These are phyloP conservation scores for Quercus lobata DNA, from an alignment of 331 rosid genomes.

Conservation along the genomic window DNA sequence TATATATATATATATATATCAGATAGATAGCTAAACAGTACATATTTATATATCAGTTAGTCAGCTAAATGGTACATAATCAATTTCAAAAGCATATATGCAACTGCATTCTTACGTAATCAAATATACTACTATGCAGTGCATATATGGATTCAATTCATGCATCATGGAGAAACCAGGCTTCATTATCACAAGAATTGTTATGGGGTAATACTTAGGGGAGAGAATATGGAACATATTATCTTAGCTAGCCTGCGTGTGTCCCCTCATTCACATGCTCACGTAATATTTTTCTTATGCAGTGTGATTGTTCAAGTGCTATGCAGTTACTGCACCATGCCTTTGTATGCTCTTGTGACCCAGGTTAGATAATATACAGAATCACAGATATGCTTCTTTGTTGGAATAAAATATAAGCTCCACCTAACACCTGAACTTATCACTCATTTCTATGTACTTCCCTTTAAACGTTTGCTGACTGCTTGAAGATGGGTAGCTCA, in stretches of 20 bases:
- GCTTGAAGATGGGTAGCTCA: constrained; percentile 64
- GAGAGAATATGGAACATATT: background rate
- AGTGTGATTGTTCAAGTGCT: constrained; percentile 81
- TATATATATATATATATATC: no score
- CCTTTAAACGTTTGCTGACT: background rate
- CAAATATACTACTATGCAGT: constrained; percentile 40
- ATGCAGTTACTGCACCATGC: constrained; percentile 85
- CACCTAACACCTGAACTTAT: constrained; percentile 19
- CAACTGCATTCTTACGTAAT: background rate
- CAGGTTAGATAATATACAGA: constrained; percentile 43
- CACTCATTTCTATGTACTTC: background rate
- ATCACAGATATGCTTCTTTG: background rate
- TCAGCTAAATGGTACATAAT: background rate
- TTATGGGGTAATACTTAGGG: constrained; percentile 61
- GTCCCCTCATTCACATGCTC: background rate
- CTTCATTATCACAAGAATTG: constrained; percentile 60
- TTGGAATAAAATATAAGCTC: background rate
- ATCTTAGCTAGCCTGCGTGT: background rate
- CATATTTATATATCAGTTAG: background rate
- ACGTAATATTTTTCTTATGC: constrained; percentile 13
- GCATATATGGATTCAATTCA: constrained; percentile 68
- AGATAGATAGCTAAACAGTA: no score
- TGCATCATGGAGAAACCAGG: constrained; percentile 79
- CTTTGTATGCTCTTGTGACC: constrained; percentile 62
- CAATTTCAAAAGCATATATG: constrained; percentile 6